These are phyloP conservation scores for Apiospora kogelbergensis DNA, from an alignment of 2,329 filamentous ascomycete genomes.

Conservation along the genomic window DNA sequence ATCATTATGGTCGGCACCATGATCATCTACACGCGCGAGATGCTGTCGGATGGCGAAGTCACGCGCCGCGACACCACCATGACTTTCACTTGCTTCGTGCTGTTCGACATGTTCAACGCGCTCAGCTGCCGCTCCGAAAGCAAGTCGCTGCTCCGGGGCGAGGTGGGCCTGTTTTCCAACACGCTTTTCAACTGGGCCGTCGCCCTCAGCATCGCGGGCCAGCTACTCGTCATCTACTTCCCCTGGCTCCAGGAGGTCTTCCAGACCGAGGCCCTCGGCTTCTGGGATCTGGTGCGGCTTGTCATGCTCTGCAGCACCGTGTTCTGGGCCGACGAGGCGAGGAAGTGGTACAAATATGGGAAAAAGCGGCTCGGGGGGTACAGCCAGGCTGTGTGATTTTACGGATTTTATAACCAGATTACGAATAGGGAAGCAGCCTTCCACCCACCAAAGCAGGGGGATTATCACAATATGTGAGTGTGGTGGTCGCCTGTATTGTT, in stretches of 20 bases:
- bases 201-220: slow-evolving; percentile 77
- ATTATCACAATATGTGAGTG: background rate
- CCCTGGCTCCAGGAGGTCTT: slow-evolving; percentile 93
- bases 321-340: slow-evolving; percentile 89
- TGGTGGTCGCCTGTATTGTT: background rate
- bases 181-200: slow-evolving; percentile 97
- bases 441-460: background rate
- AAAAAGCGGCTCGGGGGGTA: slow-evolving; percentile 59
- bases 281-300: slow-evolving; percentile 73
- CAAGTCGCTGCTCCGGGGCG: slow-evolving; percentile 85
- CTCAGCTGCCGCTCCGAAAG: slow-evolving; percentile 87
- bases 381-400: slow-evolving; percentile 60
- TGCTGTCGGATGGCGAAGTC: slow-evolving; percentile 78
- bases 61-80: slow-evolving; percentile 96
- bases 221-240: slow-evolving; percentile 90
- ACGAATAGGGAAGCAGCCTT: background rate
- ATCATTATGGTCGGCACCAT: slow-evolving; percentile 95
- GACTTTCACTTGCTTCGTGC: slow-evolving; percentile 98
- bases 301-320: slow-evolving; percentile 80
- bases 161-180: slow-evolving; percentile 81
- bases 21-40: slow-evolving; percentile 87
- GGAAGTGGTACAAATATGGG: slow-evolving; percentile 74
- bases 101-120: slow-evolving; percentile 99
- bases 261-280: slow-evolving; percentile 82
- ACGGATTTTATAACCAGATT: background rate